These are phyloP conservation scores for Candida frijolesensis DNA, from an alignment of 1,139 yeast genomes.

Conservation along the genomic window DNA sequence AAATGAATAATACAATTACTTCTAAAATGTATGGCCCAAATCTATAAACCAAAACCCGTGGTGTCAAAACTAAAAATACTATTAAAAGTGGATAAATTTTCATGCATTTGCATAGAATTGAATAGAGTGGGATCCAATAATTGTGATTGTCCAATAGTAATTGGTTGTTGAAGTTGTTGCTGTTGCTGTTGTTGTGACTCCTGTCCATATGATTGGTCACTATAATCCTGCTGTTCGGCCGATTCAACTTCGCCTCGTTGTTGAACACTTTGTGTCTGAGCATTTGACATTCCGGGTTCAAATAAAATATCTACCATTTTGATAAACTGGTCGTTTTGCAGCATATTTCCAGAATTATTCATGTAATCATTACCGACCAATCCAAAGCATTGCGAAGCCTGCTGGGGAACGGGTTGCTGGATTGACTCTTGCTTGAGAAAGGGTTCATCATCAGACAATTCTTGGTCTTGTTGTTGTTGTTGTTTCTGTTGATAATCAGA, in stretches of 20 bases:
- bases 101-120: slow-evolving; percentile 5
- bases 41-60: slow-evolving; percentile 8
- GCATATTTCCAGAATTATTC: not conserved
- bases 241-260: not conserved
- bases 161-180: not conserved
- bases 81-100: slow-evolving; percentile 11
- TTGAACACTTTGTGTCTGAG: not conserved
- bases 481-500: not conserved
- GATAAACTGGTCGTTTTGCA: slow-evolving; percentile 9
- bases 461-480: slow-evolving; percentile 2
- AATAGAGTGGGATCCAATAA: slow-evolving; percentile 3
- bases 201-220: not conserved
- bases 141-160: not conserved
- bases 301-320: slow-evolving; percentile 13
- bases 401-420: not conserved
- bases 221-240: not conserved
- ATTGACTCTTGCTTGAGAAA: not conserved
- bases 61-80: slow-evolving; percentile 14
- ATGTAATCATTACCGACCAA: not conserved
- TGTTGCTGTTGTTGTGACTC: not conserved
- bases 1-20: not conserved
- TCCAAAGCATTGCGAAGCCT: not conserved
- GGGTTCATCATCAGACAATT: not conserved
- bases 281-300: slow-evolving; percentile 1
- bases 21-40: not conserved